Evolutionary conservation across 768 basidiomycete genomes (phyloP), one percentile per base, ranked within the genome.

Genomic region (Tulasnella sp.): DNA sequence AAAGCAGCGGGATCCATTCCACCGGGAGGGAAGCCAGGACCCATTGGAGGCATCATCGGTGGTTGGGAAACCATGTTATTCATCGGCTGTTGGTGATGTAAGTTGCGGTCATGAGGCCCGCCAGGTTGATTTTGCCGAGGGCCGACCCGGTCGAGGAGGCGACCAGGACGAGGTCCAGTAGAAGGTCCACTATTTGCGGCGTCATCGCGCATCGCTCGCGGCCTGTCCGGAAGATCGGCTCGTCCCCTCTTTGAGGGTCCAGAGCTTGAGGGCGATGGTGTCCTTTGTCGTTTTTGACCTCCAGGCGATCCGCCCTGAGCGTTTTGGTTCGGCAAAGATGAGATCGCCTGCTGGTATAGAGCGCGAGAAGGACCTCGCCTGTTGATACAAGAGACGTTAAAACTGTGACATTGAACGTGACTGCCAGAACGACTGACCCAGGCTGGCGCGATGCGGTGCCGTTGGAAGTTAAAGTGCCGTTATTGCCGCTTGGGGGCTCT

Each of bases 121-220:
- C 67, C 42, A 34, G 36, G 67, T 59, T 59, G 42, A 67, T 72
- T 86, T 83, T 59, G 84, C 14, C 44, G 37, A 16, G 68, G 52
- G 62, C 92, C 89, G n/a, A 95, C 86, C 66, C 94, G 86, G 76
- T 95, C 94, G 42, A 93, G 81, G 59, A 96, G 83, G 80, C 91
- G 92, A 72, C 89, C 85, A 32, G 86, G 78, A 67, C 82, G 82
- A 36, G 67, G 16, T 77, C 74, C 79, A 78, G 75, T 78, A 75
- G 68, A 83, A 83, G 64, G 83, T 81, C 7, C 75, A 77, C 19
- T 79, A 74, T 16, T 79, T 76, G 70, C 14, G 11, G 40, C 44
- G 22, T 82, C 82, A 5, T 77, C 77, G 26, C 81, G 78, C 92
- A 95, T 94, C 1, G 92, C 92, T 67, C 94, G 86, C 22, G 94